Base-by-base conservation (phyloP, 306 rosid species). In the Fragaria nilgerrensis region DNA sequence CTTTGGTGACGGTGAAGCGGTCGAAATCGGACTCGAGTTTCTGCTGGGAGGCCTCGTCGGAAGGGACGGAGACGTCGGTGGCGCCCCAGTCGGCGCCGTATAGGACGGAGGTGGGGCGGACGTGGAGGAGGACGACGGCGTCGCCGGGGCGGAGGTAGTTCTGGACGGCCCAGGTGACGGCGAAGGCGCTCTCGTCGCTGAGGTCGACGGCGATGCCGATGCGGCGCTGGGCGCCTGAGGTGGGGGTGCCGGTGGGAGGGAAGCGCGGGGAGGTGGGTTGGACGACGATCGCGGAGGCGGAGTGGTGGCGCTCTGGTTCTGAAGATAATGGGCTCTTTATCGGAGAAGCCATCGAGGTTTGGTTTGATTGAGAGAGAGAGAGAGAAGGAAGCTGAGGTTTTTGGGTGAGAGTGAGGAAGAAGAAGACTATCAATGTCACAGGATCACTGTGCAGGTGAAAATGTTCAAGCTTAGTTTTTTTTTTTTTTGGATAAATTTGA, bases 1-100 rank as follows among this genome's bases (percentile, higher is more conserved):
- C 87, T 41, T 92, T 92, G 32, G 96, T 43, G 37, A 87, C 50
- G 27, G 96, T 92, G 81, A 92, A 90, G 45, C 70, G 80, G 68
- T 90, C 96, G 86, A 87, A 88, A 15, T 90, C 90, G 63, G 83
- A 85, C 82, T 88, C 96, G 20, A 87, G 76, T 73, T 87, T 91
- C 45, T 58, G 87, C 79, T 85, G 83, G 41, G 88, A 79, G 76
- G 77, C 88, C 22, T 74, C 83, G 13, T 80, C 91, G 12, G 75
- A 89, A 3, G 81, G 82, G 74, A 90, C 74, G 68, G 94, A 82
- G 68, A 86, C 81, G 74, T 88, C 95, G 59, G 86, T 84, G 76
- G 97, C 75, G 62, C 97, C 97, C 97, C 97, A 92, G 29, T 92
- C 97, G 10, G 97, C 97, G 27, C 97, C 97, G 77, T 88, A 92